phyloP scores from a whole-genome alignment of 2,329 filamentous ascomycete species.

The Cordyceps farinosa region DNA sequence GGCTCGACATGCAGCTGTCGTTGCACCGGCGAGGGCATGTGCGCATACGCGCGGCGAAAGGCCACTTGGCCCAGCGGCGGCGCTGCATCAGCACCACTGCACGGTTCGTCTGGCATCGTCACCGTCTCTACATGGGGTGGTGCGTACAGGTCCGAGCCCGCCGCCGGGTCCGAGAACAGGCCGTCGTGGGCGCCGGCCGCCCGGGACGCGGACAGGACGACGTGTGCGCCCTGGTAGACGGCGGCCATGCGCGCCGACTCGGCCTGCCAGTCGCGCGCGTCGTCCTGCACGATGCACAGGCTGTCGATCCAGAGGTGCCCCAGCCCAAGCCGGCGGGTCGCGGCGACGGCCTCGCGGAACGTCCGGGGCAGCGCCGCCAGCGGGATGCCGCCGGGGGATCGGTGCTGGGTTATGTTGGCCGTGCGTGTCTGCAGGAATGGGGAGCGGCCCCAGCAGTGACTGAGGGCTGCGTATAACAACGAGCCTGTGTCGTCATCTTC shows the following conservation, averaged over 20 bases:
- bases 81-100: too few species aligned
- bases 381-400: neutral
- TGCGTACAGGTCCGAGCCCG: too few species aligned
- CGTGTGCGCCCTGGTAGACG: conserved; percentile 16
- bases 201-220: neutral
- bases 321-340: conserved; percentile 15
- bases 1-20: too few species aligned
- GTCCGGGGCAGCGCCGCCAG: conserved; percentile 7
- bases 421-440: conserved; percentile 1
- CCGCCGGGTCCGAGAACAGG: too few species aligned
- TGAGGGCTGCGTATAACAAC: conserved; percentile 11
- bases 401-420: conserved; percentile 4
- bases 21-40: too few species aligned
- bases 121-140: too few species aligned
- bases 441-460: conserved; percentile 21
- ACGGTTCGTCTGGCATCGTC: too few species aligned
- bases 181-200: too few species aligned
- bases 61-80: too few species aligned
- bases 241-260: conserved; percentile 18
- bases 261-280: conserved; percentile 13
- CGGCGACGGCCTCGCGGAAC: conserved; percentile 18
- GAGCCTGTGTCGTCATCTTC: neutral
- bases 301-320: conserved; percentile 21
- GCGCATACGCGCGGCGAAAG: too few species aligned
- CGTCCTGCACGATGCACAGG: conserved; percentile 21